Evolutionary conservation across 345 rosid species (phyloP).

Genomic region (Hibiscus syriacus): DNA sequence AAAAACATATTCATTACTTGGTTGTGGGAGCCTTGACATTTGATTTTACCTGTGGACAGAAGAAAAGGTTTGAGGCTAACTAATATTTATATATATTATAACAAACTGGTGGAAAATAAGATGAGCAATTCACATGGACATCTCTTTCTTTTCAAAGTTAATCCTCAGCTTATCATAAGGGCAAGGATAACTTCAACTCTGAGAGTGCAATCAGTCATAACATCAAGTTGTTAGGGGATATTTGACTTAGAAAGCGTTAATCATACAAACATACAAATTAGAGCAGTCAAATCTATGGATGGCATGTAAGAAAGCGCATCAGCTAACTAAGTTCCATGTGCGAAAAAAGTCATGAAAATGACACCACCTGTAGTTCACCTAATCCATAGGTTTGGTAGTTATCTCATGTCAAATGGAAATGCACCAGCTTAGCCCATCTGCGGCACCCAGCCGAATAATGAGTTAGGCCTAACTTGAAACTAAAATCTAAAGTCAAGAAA

Average conservation of each 20-base stretch:
- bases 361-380: slow-evolving; percentile 49
- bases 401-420: not conserved
- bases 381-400: slow-evolving; percentile 21
- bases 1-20: slow-evolving; percentile 22
- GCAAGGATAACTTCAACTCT: not conserved
- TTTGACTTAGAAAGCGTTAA: no score
- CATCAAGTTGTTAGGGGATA: no score
- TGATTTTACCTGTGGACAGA: not conserved
- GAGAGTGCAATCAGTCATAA: no score
- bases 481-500: no score
- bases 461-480: slow-evolving; percentile 46
- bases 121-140: no score
- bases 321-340: slow-evolving; percentile 19
- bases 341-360: slow-evolving; percentile 33
- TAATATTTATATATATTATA: not conserved
- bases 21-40: slow-evolving; percentile 34
- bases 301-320: slow-evolving; percentile 14
- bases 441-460: slow-evolving; percentile 24
- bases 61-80: slow-evolving; percentile 9
- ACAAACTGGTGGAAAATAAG: not conserved
- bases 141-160: no score
- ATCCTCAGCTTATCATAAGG: not conserved
- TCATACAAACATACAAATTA: not conserved
- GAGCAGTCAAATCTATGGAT: slow-evolving; percentile 33
- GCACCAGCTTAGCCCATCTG: slow-evolving; percentile 27